phyloP scores from a whole-genome alignment of 1,284 basidiomycete genomes.

The Phaffia rhodozyma region DNA sequence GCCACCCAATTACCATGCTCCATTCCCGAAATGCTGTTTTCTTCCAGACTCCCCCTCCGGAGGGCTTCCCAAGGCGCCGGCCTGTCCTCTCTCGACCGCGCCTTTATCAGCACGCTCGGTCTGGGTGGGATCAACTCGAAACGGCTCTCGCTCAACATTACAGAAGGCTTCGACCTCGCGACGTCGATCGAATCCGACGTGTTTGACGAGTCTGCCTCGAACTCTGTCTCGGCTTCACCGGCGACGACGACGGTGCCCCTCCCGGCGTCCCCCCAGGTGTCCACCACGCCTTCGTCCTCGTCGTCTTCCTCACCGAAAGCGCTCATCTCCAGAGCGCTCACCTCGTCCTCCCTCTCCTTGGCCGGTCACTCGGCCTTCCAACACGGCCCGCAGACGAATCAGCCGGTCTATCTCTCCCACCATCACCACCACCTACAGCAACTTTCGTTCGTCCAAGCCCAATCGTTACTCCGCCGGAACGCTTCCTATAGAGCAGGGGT shows the following conservation, averaged over 20 bases:
- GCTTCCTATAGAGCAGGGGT: slow-evolving; percentile 47
- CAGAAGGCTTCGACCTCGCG: no score
- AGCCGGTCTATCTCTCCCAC: slow-evolving; percentile 33
- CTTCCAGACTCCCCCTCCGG: slow-evolving; percentile 29
- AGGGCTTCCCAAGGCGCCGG: slow-evolving; percentile 17
- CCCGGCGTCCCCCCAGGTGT: background rate
- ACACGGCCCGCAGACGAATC: background rate
- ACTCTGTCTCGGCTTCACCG: background rate
- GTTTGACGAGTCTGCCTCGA: no score
- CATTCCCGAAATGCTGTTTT: slow-evolving; percentile 39
- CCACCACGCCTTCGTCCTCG: slow-evolving; percentile 20
- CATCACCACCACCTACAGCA: slow-evolving; percentile 37
- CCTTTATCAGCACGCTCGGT: slow-evolving; percentile 13
- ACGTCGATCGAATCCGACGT: no score
- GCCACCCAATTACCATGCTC: slow-evolving; percentile 50
- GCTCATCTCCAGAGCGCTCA: slow-evolving; percentile 17
- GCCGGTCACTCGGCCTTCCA: slow-evolving; percentile 2
- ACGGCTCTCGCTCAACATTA: background rate
- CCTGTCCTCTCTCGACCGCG: slow-evolving; percentile 23
- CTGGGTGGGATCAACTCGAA: slow-evolving; percentile 27
- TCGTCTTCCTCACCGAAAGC: slow-evolving; percentile 19
- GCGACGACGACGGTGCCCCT: slow-evolving; percentile 6
- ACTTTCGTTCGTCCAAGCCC: background rate
- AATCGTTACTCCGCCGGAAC: slow-evolving; percentile 53
- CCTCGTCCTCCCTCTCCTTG: slow-evolving; percentile 19